Evolutionary conservation across 306 rosid species (phyloP), one percentile per base, ranked within the genome.

Genomic region (Luffa acutangula): DNA sequence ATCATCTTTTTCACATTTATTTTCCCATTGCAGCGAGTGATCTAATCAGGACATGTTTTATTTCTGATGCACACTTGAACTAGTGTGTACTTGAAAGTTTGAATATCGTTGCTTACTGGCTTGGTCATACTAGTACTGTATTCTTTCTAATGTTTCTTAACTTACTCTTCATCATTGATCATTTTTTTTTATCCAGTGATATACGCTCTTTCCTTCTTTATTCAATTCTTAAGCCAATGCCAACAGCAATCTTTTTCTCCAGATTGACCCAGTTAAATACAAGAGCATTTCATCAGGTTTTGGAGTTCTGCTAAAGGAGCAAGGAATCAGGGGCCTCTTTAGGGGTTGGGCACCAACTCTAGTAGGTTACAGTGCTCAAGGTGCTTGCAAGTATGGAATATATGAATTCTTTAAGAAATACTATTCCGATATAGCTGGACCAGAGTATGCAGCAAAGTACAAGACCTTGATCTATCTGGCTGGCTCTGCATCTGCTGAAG

Each of bases 291-390:
- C 97, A 59, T 93, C 97, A 78, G 99, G 98, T 7, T 96, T 96
- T 82, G 99, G 99, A 75, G 78, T 93, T 83, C 81, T 93, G 85
- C 82, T 91, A 2, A 96, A 89, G 91, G 99, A 96, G 90, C 98
- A 96, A 83, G 99, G 99, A 13, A n/a, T 84, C 6, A 88, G 74
- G 75, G 99, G 99, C 18, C 89, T 96, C 85, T 93, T 91, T 88
- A 86, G 94, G 82, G 99, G 99, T n/a, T 93, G 99, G 99, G 97
- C 87, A 49, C 99, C 99, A 33, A 96, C 99, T 59, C 85, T 96
- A 81, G 88, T 96, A 33, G 99, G 99, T 85, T 93, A 96, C 88
- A 91, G 99, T 88, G 98, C 94, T 52, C 99, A 96, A 88, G 98
- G 99, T 86, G 99, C 98, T 77, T 93, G 97, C 93, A 96, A 96